Evolutionary conservation across 768 basidiomycete species (phyloP).

Genomic region (Tylopilus sp.): DNA sequence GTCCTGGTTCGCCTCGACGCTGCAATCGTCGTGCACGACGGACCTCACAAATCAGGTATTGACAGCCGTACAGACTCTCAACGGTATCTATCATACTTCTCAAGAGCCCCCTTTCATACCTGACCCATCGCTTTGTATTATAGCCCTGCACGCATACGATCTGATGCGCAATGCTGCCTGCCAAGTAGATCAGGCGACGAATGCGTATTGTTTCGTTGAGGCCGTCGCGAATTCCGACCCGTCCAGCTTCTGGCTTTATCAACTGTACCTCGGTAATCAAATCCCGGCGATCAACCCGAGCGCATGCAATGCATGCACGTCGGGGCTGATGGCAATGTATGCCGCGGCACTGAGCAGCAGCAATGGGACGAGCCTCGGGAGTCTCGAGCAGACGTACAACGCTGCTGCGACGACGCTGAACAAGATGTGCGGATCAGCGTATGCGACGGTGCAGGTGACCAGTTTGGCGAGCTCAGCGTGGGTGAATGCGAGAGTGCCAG

Average conservation of each 20-base stretch:
- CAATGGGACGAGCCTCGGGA: conserved; percentile 31
- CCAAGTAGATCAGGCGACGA: conserved; percentile 49
- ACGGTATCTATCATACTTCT: conserved; percentile 39
- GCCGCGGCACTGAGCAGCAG: conserved; percentile 38
- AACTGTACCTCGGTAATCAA: conserved; percentile 54
- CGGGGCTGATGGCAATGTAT: conserved; percentile 55
- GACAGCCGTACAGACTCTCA: conserved; percentile 52
- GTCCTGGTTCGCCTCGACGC: conserved; percentile 51
- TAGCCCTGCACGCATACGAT: conserved; percentile 60
- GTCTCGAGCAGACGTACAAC: conserved; percentile 47
- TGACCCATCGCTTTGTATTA: not conserved
- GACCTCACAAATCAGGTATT: conserved; percentile 55
- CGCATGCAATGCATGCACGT: conserved; percentile 64
- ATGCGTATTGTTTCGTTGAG: conserved; percentile 71
- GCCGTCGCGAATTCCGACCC: conserved; percentile 56
- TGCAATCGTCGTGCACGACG: conserved; percentile 48
- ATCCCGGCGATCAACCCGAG: conserved; percentile 43
- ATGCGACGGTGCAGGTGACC: conserved; percentile 29
- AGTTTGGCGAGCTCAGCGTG: conserved; percentile 5
- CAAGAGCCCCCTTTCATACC: not conserved
- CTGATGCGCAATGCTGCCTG: conserved; percentile 65
- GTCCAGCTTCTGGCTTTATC: conserved; percentile 71
- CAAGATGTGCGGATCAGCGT: conserved; percentile 49
- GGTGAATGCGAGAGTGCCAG: conserved; percentile 5
- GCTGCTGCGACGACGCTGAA: conserved; percentile 45